Base-by-base conservation (phyloP, 495 filamentous ascomycete species). In the Talaromyces adpressus region DNA sequence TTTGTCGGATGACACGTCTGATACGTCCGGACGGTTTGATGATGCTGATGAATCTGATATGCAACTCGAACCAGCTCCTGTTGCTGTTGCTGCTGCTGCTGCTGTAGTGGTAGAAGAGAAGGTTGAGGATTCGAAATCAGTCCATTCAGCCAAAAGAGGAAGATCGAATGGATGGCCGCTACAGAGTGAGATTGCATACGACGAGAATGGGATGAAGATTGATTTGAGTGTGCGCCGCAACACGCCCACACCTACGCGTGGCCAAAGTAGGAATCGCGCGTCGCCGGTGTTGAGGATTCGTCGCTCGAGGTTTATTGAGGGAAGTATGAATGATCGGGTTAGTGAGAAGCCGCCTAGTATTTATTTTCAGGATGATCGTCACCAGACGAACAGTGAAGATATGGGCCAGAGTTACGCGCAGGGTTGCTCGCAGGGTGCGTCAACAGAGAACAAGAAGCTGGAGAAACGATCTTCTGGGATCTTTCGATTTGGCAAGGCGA, bases 291-390 rank as follows among this genome's bases (percentile, higher is more conserved):
- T 62, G 30, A 36, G 71, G 3, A 72, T 67, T 51, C 83, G 86
- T 9, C 78, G 79, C 14, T 88, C 86, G 8, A 79, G 83, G 30
- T 92, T 92, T 68, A 72, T 87, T 4, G 89, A 92, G 67, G 89
- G 86, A 2, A 89, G 82, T 62, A 91, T 92, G 89, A 89, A 85
- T 69, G 89, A 92, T 70, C 84, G 87, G 63, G 79, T 82, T 18
- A 91, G 87, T 65, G 80, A 87, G 63, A 84, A 77, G 66, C 89
- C 89, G 41, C 89, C 89, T 8, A 73, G 77, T 32, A 79, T 84
- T 49, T 91, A 85, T 68, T 71, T 87, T 34, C 83, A 77, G 7
- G 79, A 83, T 7, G 78, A 79, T 51, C 59, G 30, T 8, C 27
- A 3, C 6, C 3, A 14, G 34, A 39, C 7, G 53, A 57, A 27